Evolutionary conservation across 2,329 filamentous ascomycete species (phyloP).

Genomic region (Fonsecaea multimorphosa): DNA sequence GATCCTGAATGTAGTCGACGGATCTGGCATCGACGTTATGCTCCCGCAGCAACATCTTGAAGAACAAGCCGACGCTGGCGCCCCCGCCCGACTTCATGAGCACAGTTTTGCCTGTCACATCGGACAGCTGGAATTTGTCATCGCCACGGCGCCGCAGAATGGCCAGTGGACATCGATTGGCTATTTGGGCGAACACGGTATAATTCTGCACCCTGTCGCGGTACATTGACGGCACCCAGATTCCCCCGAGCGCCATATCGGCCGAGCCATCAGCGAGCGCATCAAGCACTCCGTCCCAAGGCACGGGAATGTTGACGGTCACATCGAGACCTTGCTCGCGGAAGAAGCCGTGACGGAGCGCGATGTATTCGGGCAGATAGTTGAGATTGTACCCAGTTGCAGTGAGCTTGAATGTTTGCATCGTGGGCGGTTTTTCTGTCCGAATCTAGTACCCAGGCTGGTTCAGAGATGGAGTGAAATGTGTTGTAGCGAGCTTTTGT

Average conservation of each 20-base stretch:
- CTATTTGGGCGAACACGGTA: slow-evolving; percentile 28
- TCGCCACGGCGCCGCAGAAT: slow-evolving; percentile 13
- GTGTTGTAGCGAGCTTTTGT: too few relatives aligned
- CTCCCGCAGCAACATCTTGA: slow-evolving; percentile 31
- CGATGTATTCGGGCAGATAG: background rate
- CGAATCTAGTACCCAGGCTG: too few relatives aligned
- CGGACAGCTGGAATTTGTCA: slow-evolving; percentile 19
- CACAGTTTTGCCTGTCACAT: slow-evolving; percentile 19
- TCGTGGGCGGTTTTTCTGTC: background rate
- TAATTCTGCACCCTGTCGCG: slow-evolving; percentile 24
- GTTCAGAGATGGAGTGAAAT: too few relatives aligned
- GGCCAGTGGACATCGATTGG: slow-evolving; percentile 28
- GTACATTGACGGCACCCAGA: slow-evolving; percentile 33
- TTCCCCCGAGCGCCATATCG: slow-evolving; percentile 27
- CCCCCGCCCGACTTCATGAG: slow-evolving; percentile 28
- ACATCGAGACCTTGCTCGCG: background rate
- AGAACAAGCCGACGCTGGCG: slow-evolving; percentile 28
- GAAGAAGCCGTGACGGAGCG: background rate
- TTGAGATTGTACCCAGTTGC: background rate
- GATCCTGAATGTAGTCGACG: slow-evolving; percentile 28
- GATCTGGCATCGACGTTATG: slow-evolving; percentile 20
- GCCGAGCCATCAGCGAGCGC: slow-evolving; percentile 27
- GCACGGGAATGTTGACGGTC: background rate
- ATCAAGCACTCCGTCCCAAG: slow-evolving; percentile 16
- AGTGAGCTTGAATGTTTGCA: background rate